These are phyloP conservation scores for Gossypium trilobum DNA, from an alignment of 441 rosid genomes.

Conservation along the genomic window DNA sequence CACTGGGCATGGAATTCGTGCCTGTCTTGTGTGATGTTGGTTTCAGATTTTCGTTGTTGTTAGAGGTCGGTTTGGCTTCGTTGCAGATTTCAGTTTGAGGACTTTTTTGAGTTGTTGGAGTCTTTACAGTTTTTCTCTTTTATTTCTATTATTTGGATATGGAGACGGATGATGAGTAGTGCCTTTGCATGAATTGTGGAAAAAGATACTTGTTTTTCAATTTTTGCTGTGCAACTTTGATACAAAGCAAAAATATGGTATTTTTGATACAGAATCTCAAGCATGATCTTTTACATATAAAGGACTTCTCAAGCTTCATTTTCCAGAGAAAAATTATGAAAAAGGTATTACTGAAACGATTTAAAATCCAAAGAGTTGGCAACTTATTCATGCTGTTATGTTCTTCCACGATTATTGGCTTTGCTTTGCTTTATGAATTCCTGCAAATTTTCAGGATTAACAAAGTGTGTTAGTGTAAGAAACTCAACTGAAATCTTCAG, in stretches of 20 bases:
- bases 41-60: too few relatives aligned
- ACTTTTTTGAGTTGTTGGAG: too few relatives aligned
- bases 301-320: neutral
- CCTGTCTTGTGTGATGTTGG: too few relatives aligned
- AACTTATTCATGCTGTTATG: slow-evolving; percentile 22
- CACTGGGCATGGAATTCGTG: too few relatives aligned
- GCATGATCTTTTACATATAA: neutral
- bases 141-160: neutral
- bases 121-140: too few relatives aligned
- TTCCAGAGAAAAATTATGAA: neutral
- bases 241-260: neutral
- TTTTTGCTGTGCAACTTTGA: neutral
- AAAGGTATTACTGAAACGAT: slow-evolving; percentile 3
- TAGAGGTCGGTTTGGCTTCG: too few relatives aligned
- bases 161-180: too few relatives aligned
- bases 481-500: neutral
- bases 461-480: neutral
- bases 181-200: neutral
- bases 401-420: slow-evolving; percentile 15
- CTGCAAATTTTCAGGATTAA: slow-evolving; percentile 23
- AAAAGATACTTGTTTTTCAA: neutral
- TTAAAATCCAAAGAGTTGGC: slow-evolving; percentile 11
- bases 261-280: neutral
- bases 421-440: slow-evolving; percentile 22
- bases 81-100: too few relatives aligned